Percentiles rank a stretch among this genome's conserved stretches.
phyloP scores from a whole-genome alignment of 1,284 basidiomycete species.

The Erythrobasidium hasegawianum region DNA sequence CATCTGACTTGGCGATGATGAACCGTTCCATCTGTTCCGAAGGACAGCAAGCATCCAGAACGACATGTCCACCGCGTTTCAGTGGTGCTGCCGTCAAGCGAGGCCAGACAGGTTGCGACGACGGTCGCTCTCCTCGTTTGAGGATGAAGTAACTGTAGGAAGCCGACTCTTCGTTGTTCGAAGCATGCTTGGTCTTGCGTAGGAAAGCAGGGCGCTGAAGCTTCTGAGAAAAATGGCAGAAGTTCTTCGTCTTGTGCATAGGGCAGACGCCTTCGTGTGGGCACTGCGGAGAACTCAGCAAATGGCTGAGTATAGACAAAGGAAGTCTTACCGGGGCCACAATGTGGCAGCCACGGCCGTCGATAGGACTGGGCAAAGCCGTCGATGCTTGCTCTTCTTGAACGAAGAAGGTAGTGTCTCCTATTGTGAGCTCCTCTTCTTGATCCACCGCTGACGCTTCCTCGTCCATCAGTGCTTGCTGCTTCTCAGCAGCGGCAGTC shows the following conservation, averaged over 20 bases:
- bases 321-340: slow-evolving; percentile 67
- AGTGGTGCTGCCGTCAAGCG: slow-evolving; percentile 83
- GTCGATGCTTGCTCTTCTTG: slow-evolving; percentile 7
- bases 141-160: slow-evolving; percentile 89
- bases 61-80: slow-evolving; percentile 88
- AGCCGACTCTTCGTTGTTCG: slow-evolving; percentile 75
- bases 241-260: slow-evolving; percentile 53
- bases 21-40: slow-evolving; percentile 88
- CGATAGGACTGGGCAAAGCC: neutral
- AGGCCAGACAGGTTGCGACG: slow-evolving; percentile 63
- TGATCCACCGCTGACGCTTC: slow-evolving; percentile 9
- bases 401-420: slow-evolving; percentile 44
- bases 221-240: slow-evolving; percentile 82
- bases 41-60: slow-evolving; percentile 80
- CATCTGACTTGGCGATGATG: slow-evolving; percentile 85
- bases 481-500: slow-evolving; percentile 3
- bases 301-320: slow-evolving; percentile 40
- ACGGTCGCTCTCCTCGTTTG: slow-evolving; percentile 67
- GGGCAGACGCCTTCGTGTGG: slow-evolving; percentile 89
- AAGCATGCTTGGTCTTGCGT: slow-evolving; percentile 79
- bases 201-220: slow-evolving; percentile 79
- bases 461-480: slow-evolving; percentile 40
- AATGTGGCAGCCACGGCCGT: slow-evolving; percentile 62
- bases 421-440: slow-evolving; percentile 19
- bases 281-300: slow-evolving; percentile 57